Evolutionary conservation across 208 protist genomes (phyloP), one percentile per base, ranked within the genome.

Genomic region (Phytomonas francai): DNA sequence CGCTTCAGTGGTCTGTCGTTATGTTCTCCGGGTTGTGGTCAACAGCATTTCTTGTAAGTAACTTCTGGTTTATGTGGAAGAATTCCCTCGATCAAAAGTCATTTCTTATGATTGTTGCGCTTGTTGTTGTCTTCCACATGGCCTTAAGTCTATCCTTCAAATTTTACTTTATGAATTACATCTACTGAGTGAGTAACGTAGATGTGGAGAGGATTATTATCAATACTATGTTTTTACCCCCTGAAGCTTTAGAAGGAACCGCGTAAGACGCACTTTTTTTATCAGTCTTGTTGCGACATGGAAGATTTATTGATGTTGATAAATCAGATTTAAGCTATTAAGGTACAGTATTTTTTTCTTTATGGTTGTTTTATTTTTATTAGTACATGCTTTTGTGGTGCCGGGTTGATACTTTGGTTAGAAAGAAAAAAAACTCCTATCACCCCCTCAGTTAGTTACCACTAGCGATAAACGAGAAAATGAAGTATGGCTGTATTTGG

Each of bases 81-180:
- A 73, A 66, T 1, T 71, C 81, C n/a, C 73, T 95, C 42, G 81
- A 79, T 59, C 72, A 57, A 51, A 68, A 74, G 39, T 93, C 84
- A 85, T 87, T 92, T 71, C 70, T 87, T 51, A 84, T 81, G 27
- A 76, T 93, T 14, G 82, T 89, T 0, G 71, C 57, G 0, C 49
- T 88, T n/a, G 85, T 95, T 22, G 57, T 45, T 31, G 58, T 73
- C 32, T 84, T 81, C 32, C 90, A 93, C 73, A 83, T 93, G 65
- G 76, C 85, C 14, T 70, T 95, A 22, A 84, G 84, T 25, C 39
- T 93, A 29, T 90, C 81, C 25, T 92, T 95, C 65, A 95, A 95
- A 76, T 81, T 95, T 64, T 95, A 95, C 76, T 95, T 95, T 65
- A 77, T 95, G 62, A 71, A 89, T 62, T 95, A 95, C 77, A 80